phyloP scores from a whole-genome alignment of 2,329 filamentous ascomycete species.

The Stromatinia cepivora region DNA sequence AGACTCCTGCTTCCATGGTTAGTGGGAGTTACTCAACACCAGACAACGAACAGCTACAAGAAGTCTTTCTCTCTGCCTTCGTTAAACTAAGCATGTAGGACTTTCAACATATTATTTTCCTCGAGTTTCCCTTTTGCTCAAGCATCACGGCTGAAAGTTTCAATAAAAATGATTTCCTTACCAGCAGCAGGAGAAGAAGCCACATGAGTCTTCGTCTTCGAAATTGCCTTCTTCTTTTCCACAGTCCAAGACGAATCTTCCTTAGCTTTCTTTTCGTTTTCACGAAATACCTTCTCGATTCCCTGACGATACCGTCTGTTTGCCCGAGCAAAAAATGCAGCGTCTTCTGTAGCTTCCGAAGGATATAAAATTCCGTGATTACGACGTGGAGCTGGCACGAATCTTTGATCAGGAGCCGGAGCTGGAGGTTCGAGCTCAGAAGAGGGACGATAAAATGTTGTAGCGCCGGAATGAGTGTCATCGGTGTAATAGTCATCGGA shows the following conservation, averaged over 20 bases:
- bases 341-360: not conserved
- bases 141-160: not conserved
- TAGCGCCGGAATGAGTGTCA: not conserved
- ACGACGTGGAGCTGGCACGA: not conserved
- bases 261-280: not conserved
- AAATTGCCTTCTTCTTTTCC: not conserved
- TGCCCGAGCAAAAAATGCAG: not conserved
- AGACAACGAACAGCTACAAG: too few species aligned
- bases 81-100: not conserved
- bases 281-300: not conserved
- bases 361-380: not conserved
- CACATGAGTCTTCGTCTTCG: not conserved
- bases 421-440: too few species aligned
- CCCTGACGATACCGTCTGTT: not conserved
- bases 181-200: too few species aligned
- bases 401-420: not conserved
- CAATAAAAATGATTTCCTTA: not conserved
- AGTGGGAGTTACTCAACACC: not conserved
- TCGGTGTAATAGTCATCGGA: not conserved
- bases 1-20: not conserved
- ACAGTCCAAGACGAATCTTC: not conserved
- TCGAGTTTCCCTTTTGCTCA: not conserved
- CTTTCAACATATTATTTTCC: accelerated
- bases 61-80: too few species aligned
- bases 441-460: not conserved